phyloP scores from a whole-genome alignment of 768 basidiomycete genomes.

The Macrolepiota dolichaula region DNA sequence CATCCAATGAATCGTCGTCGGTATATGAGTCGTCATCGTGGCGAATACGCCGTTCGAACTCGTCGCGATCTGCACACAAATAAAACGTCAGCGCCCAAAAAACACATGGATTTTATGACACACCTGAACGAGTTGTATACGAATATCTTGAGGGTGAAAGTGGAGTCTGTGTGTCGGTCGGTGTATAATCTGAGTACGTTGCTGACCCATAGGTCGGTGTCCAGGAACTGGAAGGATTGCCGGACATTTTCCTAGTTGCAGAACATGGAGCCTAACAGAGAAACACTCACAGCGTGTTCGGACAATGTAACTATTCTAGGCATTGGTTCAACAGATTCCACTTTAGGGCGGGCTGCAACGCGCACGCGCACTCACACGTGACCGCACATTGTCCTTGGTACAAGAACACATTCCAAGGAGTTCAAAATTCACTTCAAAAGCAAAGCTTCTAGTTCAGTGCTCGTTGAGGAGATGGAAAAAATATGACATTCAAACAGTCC shows the following conservation, averaged over 20 bases:
- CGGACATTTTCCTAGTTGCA: slow-evolving; percentile 28
- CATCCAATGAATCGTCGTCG: slow-evolving; percentile 60
- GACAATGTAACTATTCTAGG: slow-evolving; percentile 11
- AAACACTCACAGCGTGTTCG: neutral
- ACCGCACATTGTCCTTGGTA: neutral
- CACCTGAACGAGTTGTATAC: slow-evolving; percentile 54
- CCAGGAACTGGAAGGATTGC: slow-evolving; percentile 45
- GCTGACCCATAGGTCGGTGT: slow-evolving; percentile 64
- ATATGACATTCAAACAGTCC: too few species aligned
- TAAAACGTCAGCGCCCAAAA: slow-evolving; percentile 20
- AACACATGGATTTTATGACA: slow-evolving; percentile 14
- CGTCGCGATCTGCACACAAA: neutral
- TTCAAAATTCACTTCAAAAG: too few species aligned
- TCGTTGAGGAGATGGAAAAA: too few species aligned
- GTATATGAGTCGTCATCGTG: slow-evolving; percentile 37
- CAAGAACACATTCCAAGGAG: too few species aligned
- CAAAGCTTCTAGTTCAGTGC: too few species aligned
- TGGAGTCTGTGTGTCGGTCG: slow-evolving; percentile 43
- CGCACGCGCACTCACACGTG: slow-evolving; percentile 23
- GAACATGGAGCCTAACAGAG: slow-evolving; percentile 10
- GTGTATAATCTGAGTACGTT: slow-evolving; percentile 47
- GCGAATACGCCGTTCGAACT: slow-evolving; percentile 21
- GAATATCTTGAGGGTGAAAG: slow-evolving; percentile 62
- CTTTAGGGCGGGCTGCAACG: slow-evolving; percentile 25
- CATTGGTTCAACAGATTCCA: slow-evolving; percentile 18